Evolutionary conservation across 2,329 filamentous ascomycete species (phyloP).

Genomic region (Paecilomyces sp.): DNA sequence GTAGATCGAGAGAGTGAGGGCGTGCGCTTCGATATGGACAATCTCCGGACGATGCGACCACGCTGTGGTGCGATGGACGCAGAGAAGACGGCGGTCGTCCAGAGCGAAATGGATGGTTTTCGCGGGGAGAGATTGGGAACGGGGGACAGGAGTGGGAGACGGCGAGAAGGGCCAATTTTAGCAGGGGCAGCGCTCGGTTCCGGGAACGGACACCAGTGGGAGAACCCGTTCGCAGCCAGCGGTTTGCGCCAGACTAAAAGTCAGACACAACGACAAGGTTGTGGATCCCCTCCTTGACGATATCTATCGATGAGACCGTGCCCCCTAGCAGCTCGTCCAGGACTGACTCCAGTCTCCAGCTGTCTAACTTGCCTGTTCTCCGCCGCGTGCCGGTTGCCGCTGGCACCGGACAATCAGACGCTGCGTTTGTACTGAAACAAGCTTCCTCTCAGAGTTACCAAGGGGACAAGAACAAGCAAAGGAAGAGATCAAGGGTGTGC

Average conservation of each 20-base stretch:
- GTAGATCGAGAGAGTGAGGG: slow-evolving; percentile 3
- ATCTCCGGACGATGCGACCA: slow-evolving; percentile 38
- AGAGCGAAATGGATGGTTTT: slow-evolving; percentile 7
- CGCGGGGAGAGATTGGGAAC: slow-evolving; percentile 2
- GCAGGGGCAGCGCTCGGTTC: slow-evolving; percentile 2
- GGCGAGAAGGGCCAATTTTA: slow-evolving; percentile 2
- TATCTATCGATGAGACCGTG: neutral
- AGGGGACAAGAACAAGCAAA: neutral
- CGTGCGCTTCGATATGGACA: slow-evolving; percentile 17
- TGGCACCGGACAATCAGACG: neutral
- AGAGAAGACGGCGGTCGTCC: slow-evolving; percentile 46
- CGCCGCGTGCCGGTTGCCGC: neutral
- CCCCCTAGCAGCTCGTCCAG: neutral
- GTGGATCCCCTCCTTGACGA: neutral
- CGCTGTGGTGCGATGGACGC: slow-evolving; percentile 52
- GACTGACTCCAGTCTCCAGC: neutral
- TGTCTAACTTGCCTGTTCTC: neutral
- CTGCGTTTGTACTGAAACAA: neutral
- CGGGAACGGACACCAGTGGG: neutral
- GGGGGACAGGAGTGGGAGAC: slow-evolving; percentile 1
- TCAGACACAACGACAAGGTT: neutral
- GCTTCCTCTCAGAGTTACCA: neutral
- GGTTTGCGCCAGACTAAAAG: neutral
- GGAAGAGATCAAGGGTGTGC: neutral
- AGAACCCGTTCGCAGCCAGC: neutral